A percentile compares a stretch with the other conserved stretches of the same genome.
phyloP scores from a whole-genome alignment of 441 rosid genomes.

The California macrophylla region DNA sequence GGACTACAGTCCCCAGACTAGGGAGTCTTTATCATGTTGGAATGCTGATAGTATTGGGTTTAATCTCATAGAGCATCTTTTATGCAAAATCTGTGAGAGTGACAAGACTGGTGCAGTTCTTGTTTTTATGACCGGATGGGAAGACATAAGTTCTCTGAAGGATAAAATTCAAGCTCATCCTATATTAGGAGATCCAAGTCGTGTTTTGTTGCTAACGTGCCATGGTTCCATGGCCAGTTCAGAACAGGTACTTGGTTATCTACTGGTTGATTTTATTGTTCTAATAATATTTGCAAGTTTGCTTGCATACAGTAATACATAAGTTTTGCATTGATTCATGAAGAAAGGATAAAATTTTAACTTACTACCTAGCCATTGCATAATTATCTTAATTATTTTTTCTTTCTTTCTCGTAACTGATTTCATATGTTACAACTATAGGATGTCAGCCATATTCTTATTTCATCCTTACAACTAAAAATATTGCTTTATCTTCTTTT shows the following conservation, averaged over 20 bases:
- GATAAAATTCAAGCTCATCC: constrained; percentile 97
- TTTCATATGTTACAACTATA: background rate
- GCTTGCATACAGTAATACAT: background rate
- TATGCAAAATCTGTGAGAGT: constrained; percentile 91
- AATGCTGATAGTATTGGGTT: constrained; percentile 88
- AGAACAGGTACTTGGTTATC: constrained; percentile 53
- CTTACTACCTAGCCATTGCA: background rate
- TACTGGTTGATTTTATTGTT: background rate
- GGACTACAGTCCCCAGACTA: constrained; percentile 64
- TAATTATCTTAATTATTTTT: background rate
- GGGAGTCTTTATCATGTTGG: constrained; percentile 87
- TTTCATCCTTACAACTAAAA: background rate
- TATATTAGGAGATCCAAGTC: constrained; percentile 90
- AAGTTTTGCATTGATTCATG: background rate
- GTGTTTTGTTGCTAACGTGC: constrained; percentile 76
- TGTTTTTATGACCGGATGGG: constrained; percentile 99
- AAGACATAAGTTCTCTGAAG: constrained; percentile 79
- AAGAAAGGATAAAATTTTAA: background rate
- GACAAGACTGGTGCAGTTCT: constrained; percentile 88
- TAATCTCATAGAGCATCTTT: constrained; percentile 86
- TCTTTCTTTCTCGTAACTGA: background rate
- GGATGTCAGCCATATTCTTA: background rate
- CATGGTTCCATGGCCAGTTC: constrained; percentile 99
- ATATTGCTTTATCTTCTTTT: constrained; percentile 13
- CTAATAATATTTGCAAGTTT: constrained; percentile 12